phyloP scores from a whole-genome alignment of 495 filamentous ascomycete genomes.

The Jackrogersella multiformis region DNA sequence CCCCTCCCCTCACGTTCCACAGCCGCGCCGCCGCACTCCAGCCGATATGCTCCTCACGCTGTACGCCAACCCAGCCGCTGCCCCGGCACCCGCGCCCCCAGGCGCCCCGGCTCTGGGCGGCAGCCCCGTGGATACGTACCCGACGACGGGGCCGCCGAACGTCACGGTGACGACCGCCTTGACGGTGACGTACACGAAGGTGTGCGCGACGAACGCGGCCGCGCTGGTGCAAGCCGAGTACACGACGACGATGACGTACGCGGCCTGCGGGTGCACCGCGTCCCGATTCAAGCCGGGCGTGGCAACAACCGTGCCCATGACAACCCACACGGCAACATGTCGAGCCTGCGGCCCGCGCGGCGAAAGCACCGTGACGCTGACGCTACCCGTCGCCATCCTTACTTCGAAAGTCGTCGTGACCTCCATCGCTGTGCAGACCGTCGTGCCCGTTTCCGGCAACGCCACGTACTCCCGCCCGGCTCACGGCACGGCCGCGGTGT shows the following conservation, averaged over 20 bases:
- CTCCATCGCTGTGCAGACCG: constrained; percentile 36
- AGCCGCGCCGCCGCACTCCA: background rate
- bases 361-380: constrained; percentile 39
- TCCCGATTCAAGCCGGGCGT: background rate
- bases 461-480: background rate
- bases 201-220: constrained; percentile 42
- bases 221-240: constrained; percentile 29
- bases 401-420: constrained; percentile 17
- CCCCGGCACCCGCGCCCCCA: constrained; percentile 13
- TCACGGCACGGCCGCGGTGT: background rate
- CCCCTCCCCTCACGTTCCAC: background rate
- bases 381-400: constrained; percentile 23
- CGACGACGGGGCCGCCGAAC: background rate
- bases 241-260: constrained; percentile 31
- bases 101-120: constrained; percentile 37
- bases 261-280: constrained; percentile 20
- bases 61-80: constrained; percentile 28
- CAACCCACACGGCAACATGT: constrained; percentile 30
- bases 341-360: constrained; percentile 33
- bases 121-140: background rate
- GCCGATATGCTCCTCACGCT: constrained; percentile 26
- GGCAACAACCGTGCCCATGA: constrained; percentile 33
- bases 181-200: constrained; percentile 42
- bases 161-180: constrained; percentile 26
- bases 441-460: constrained; percentile 28